Conservation (phyloP, 495 filamentous ascomycete genomes). For the Terfezia boudieri region DNA sequence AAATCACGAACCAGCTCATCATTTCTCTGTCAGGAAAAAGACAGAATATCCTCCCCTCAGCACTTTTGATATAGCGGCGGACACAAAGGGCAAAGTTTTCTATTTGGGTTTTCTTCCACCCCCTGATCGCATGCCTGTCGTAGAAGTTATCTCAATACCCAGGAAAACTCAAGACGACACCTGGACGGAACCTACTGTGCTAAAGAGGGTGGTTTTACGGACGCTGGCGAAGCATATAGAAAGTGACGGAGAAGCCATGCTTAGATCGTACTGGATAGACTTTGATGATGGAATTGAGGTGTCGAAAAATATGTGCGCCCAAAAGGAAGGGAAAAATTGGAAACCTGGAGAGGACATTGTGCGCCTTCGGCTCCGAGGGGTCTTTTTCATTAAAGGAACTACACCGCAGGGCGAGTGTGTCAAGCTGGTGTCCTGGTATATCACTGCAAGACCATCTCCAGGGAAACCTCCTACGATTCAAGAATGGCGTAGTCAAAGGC, state of each 20-base stretch:
- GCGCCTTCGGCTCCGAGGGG: slow-evolving; percentile 12
- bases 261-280: slow-evolving; percentile 13
- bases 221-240: slow-evolving; percentile 10
- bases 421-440: slow-evolving; percentile 13
- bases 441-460: slow-evolving; percentile 13
- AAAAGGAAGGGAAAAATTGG: slow-evolving; percentile 2
- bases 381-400: slow-evolving; percentile 7
- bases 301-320: slow-evolving; percentile 3
- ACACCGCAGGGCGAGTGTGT: slow-evolving; percentile 5
- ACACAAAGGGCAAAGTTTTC: slow-evolving; percentile 12
- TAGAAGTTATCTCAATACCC: slow-evolving; percentile 12
- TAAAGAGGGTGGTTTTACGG: slow-evolving; percentile 13
- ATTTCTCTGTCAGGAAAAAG: slow-evolving; percentile 14
- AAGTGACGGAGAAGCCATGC: slow-evolving; percentile 6
- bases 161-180: slow-evolving; percentile 5
- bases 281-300: slow-evolving; percentile 10
- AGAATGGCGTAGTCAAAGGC: slow-evolving; percentile 5
- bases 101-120: slow-evolving; percentile 15
- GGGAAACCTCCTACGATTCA: slow-evolving; percentile 8
- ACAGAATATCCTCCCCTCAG: slow-evolving; percentile 10
- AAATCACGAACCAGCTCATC: slow-evolving; percentile 1
- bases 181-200: slow-evolving; percentile 12
- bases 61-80: slow-evolving; percentile 11
- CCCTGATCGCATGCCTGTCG: slow-evolving; percentile 13
- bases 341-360: slow-evolving; percentile 11